Evolutionary conservation across 176 grass and related monocot species (phyloP).

Genomic region (Elymus sibiricus): DNA sequence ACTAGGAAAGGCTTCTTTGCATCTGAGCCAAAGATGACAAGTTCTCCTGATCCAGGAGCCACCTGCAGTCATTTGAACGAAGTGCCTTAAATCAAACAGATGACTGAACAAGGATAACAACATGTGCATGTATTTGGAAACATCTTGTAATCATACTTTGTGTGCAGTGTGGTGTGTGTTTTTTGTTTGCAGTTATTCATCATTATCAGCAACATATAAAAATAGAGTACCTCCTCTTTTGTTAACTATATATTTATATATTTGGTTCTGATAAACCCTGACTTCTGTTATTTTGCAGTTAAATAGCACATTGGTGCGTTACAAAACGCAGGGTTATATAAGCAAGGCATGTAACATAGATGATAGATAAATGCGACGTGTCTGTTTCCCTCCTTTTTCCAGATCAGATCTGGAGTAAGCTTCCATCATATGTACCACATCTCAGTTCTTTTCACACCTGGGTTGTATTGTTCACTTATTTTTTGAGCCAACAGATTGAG

Average conservation of each 20-base stretch:
- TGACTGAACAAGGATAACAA: neutral
- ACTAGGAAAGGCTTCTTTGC: conserved; percentile 51
- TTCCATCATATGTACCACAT: neutral
- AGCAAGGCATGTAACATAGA: neutral
- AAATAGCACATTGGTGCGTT: neutral
- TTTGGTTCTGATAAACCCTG: neutral
- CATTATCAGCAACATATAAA: neutral
- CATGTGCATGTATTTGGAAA: neutral
- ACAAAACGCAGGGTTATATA: neutral
- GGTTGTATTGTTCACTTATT: neutral
- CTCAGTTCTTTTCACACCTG: neutral
- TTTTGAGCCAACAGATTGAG: neutral
- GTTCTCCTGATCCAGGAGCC: conserved; percentile 54
- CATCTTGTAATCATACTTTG: neutral
- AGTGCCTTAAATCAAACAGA: neutral
- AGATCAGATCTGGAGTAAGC: neutral
- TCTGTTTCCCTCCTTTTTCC: neutral
- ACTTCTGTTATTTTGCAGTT: neutral
- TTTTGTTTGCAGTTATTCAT: neutral
- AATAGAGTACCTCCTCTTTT: no score
- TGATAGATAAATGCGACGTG: neutral
- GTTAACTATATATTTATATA: neutral
- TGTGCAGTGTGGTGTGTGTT: neutral
- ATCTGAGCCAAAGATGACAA: conserved; percentile 45
- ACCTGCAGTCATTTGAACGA: conserved; percentile 32